Evolutionary conservation across 805 yeast species (phyloP).

Genomic region (Nakazawaea anatomiae): DNA sequence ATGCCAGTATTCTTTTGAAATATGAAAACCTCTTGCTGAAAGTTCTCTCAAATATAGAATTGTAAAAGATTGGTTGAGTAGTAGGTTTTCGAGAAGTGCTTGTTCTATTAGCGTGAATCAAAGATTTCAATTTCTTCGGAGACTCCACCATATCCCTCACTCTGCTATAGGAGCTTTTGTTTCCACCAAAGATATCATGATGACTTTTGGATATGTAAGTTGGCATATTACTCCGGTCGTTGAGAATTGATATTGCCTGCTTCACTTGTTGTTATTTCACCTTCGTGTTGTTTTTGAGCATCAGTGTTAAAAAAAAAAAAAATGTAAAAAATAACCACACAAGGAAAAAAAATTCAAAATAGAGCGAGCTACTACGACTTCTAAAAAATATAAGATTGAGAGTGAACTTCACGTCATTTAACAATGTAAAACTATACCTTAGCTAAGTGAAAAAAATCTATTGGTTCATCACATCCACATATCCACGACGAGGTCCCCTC

Average conservation of each 20-base stretch:
- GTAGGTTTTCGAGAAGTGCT: background rate
- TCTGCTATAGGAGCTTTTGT: background rate
- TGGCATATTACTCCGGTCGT: background rate
- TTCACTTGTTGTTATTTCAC: background rate
- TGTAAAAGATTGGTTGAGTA: conserved; percentile 5
- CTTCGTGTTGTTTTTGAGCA: no score
- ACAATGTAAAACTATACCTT: no score
- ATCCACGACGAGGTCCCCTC: conserved; percentile 51
- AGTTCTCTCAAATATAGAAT: conserved; percentile 18
- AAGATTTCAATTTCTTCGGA: background rate
- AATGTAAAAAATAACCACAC: background rate
- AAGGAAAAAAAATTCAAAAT: background rate
- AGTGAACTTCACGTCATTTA: no score
- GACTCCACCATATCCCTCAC: background rate
- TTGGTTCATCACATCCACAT: conserved; percentile 57
- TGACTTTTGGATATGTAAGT: background rate
- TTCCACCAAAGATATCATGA: background rate
- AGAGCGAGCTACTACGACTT: background rate
- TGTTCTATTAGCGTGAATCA: background rate
- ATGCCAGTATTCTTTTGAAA: conserved; percentile 15
- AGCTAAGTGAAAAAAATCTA: background rate
- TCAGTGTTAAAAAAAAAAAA: no score
- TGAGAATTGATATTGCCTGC: no score
- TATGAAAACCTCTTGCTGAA: conserved; percentile 21
- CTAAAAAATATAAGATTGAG: no score